Evolutionary conservation across 495 filamentous ascomycete genomes (phyloP), one percentile per base, ranked within the genome.

Genomic region (Neurospora sp.): DNA sequence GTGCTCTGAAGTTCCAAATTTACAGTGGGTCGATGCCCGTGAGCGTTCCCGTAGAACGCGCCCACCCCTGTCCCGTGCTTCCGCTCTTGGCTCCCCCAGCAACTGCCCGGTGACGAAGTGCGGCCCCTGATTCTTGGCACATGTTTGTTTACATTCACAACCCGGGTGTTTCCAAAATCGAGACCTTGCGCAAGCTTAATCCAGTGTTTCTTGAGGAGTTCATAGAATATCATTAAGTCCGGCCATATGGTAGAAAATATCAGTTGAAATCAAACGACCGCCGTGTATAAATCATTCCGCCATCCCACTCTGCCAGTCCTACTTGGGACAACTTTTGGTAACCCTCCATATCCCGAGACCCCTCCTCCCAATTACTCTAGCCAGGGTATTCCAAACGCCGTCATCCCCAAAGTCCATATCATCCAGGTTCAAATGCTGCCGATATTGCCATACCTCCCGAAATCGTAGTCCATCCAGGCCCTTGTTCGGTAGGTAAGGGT

Each of bases 321-420:
- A 42, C 40, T 73, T 39, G 14, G 75, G 77, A 72, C 85, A 87
- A 75, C 84, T 86, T 77, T 86, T 88, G 12, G 87, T 89, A 14
- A 96, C 89, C 75, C 88, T 89, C 93, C 94, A 97, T 72, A 93
- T 89, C 5, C 85, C 90, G 71, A 99, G 77, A 3, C 96, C 96
- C 44, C 95, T 86, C 76, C 92, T 87, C 37, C 93, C 93, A 62
- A 97, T 79, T 11, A 97, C 92, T 73, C 94, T 83, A 62, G 81
- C 80, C 70, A 98, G 76, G 7, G 96, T 97, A 70, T 85, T 78
- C 82, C 89, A 84, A 54, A 99, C 80, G 9, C 96, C 96, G 72
- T 98, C 96, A 44, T 91, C 88, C 0, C 81, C 93, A 79, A 96
- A 92, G 82, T 98, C 94, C 75, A 99, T 78, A 84, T 98, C 96